Evolutionary conservation across 257 asterid genomes (phyloP).

Genomic region (Prunella vulgaris): DNA sequence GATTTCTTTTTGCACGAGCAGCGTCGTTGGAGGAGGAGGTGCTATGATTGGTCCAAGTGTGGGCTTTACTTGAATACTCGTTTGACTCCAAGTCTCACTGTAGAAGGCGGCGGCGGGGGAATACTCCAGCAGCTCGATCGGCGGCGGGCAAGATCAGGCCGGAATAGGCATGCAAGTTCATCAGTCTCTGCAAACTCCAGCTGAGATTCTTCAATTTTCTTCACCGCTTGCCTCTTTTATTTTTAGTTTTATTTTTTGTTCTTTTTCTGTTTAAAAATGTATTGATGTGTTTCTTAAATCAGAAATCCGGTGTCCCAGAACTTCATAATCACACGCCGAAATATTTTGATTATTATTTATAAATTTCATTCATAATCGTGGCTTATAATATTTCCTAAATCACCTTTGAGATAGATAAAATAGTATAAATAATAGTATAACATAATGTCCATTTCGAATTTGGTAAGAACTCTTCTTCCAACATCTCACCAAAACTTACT

Average conservation of each 20-base stretch:
- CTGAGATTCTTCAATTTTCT: slow-evolving; percentile 14
- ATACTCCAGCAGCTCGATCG: slow-evolving; percentile 20
- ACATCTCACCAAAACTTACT: not conserved
- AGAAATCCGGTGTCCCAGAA: no score
- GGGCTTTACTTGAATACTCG: slow-evolving; percentile 16
- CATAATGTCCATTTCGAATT: slow-evolving; percentile 23
- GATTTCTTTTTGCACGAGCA: slow-evolving; percentile 26
- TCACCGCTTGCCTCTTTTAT: not conserved
- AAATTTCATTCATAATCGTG: slow-evolving; percentile 3
- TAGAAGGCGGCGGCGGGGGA: not conserved
- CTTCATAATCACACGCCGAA: not conserved
- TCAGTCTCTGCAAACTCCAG: slow-evolving; percentile 19
- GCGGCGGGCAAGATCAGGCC: not conserved
- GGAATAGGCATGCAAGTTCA: slow-evolving; percentile 19
- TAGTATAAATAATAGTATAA: not conserved
- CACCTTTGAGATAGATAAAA: not conserved
- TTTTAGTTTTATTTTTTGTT: not conserved
- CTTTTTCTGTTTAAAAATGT: not conserved
- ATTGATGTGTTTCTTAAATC: no score
- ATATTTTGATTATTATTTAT: not conserved
- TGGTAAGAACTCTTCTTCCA: slow-evolving; percentile 21
- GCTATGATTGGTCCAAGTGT: slow-evolving; percentile 17
- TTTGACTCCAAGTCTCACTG: slow-evolving; percentile 11
- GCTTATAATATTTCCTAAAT: not conserved
- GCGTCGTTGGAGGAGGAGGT: no score